Conservation (phyloP, 805 yeast species). For the Ogataea ramenticola region DNA sequence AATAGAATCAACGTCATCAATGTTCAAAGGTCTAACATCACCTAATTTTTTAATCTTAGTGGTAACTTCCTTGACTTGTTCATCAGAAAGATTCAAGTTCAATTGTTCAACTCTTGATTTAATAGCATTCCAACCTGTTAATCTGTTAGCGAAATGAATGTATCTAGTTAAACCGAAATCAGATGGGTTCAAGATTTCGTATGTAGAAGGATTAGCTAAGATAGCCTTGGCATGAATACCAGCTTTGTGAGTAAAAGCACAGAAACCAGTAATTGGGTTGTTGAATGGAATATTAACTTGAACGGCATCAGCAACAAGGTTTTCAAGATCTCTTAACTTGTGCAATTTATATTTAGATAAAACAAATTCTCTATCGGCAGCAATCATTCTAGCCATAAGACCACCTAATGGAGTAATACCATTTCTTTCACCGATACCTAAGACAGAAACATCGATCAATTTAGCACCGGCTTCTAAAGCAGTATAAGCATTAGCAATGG, state of each 20-base stretch:
- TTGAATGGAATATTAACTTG: slow-evolving; percentile 96
- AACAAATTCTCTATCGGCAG: slow-evolving; percentile 95
- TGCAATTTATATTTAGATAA: slow-evolving; percentile 90
- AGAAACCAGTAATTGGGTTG: slow-evolving; percentile 98
- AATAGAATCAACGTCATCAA: slow-evolving; percentile 96
- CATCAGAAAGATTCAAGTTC: slow-evolving; percentile 82
- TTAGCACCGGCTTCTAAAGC: slow-evolving; percentile 97
- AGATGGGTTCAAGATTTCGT: slow-evolving; percentile 88
- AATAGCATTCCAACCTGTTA: slow-evolving; percentile 99
- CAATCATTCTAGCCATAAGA: slow-evolving; percentile 98
- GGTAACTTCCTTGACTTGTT: slow-evolving; percentile 92
- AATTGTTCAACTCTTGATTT: slow-evolving; percentile 96
- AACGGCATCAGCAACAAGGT: slow-evolving; percentile 93
- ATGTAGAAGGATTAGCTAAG: slow-evolving; percentile 97
- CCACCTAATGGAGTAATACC: slow-evolving; percentile 98
- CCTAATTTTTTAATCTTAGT: slow-evolving; percentile 89
- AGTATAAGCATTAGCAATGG: slow-evolving; percentile 96
- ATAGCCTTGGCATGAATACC: slow-evolving; percentile 99
- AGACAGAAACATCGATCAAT: slow-evolving; percentile 88
- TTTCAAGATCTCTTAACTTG: slow-evolving; percentile 92
- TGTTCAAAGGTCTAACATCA: slow-evolving; percentile 87
- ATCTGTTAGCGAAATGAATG: slow-evolving; percentile 95
- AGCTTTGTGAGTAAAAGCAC: slow-evolving; percentile 99
- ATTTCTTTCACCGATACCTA: slow-evolving; percentile 98
- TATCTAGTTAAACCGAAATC: slow-evolving; percentile 96